A percentile compares a stretch with the other conserved stretches of the same genome.
These are phyloP conservation scores for Ustilago tritici DNA, from an alignment of 1,284 basidiomycete species.

Conservation along the genomic window DNA sequence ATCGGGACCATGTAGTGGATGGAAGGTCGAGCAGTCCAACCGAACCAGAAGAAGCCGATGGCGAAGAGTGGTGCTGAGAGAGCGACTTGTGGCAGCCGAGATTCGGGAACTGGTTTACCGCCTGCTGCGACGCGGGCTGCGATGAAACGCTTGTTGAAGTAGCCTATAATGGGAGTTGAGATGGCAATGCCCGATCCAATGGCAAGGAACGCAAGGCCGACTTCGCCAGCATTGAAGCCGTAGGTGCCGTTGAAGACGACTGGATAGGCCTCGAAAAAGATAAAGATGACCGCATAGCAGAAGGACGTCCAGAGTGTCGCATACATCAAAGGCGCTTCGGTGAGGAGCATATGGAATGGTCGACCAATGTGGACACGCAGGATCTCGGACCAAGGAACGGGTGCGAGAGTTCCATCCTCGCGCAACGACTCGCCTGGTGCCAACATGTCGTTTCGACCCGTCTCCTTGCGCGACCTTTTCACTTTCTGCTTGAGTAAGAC, in stretches of 20 bases:
- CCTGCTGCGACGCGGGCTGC: slow-evolving; percentile 25
- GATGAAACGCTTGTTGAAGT: slow-evolving; percentile 40
- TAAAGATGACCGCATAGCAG: slow-evolving; percentile 50
- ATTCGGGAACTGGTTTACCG: slow-evolving; percentile 40
- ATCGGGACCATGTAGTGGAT: slow-evolving; percentile 54
- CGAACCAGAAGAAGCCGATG: slow-evolving; percentile 52
- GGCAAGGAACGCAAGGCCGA: slow-evolving; percentile 45
- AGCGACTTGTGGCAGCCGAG: slow-evolving; percentile 33
- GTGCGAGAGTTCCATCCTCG: slow-evolving; percentile 21
- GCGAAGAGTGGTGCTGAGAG: slow-evolving; percentile 38
- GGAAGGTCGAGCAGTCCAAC: slow-evolving; percentile 41
- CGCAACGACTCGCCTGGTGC: slow-evolving; percentile 25
- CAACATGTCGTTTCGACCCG: slow-evolving; percentile 23
- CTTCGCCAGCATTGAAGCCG: slow-evolving; percentile 52
- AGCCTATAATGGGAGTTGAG: slow-evolving; percentile 36
- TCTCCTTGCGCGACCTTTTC: slow-evolving; percentile 9
- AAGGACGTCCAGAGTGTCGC: slow-evolving; percentile 46
- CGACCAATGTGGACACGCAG: slow-evolving; percentile 35
- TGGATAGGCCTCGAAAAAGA: slow-evolving; percentile 56
- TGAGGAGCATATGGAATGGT: slow-evolving; percentile 49
- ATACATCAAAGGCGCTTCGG: slow-evolving; percentile 46
- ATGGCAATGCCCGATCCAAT: slow-evolving; percentile 46
- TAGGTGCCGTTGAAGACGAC: slow-evolving; percentile 45
- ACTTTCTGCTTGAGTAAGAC: slow-evolving; percentile 45
- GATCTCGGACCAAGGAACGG: slow-evolving; percentile 27